Percentiles rank a stretch among this genome's conserved stretches.
Conservation (phyloP, 495 filamentous ascomycete genomes). For the Trypethelium eluteriae region DNA sequence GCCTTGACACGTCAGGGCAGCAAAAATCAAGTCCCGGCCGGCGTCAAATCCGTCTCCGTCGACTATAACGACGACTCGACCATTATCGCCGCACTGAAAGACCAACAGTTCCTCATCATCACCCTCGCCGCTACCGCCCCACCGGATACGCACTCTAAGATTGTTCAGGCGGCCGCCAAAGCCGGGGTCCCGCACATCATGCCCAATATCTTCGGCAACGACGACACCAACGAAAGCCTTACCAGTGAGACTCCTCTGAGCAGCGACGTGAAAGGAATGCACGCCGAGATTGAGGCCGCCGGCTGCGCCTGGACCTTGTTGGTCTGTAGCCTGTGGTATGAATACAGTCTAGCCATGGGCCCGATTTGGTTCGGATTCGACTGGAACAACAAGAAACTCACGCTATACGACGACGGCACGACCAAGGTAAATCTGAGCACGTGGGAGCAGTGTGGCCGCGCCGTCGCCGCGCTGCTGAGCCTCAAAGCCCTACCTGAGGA, state of each 20-base stretch:
- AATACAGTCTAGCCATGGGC: slow-evolving; percentile 37
- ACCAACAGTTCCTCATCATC: slow-evolving; percentile 35
- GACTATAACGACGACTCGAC: slow-evolving; percentile 14
- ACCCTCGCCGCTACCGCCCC: slow-evolving; percentile 38
- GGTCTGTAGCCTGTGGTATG: slow-evolving; percentile 47
- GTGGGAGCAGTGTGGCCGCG: slow-evolving; percentile 40
- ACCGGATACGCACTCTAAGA: slow-evolving; percentile 35
- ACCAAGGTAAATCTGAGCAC: slow-evolving; percentile 37
- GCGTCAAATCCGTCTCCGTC: slow-evolving; percentile 14
- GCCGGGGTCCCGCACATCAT: slow-evolving; percentile 51
- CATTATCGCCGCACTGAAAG: slow-evolving; percentile 16
- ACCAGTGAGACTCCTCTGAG: slow-evolving; percentile 12
- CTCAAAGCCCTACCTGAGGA: not conserved
- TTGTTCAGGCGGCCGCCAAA: slow-evolving; percentile 49
- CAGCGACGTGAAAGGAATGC: slow-evolving; percentile 26
- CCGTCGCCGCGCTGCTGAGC: slow-evolving; percentile 29
- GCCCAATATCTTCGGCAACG: slow-evolving; percentile 48
- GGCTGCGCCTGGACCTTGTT: slow-evolving; percentile 28
- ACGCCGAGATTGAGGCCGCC: slow-evolving; percentile 35
- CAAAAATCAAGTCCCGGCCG: slow-evolving; percentile 15
- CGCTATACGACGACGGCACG: slow-evolving; percentile 45
- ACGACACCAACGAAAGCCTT: slow-evolving; percentile 34
- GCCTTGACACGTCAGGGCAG: slow-evolving; percentile 21
- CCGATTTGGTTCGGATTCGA: slow-evolving; percentile 42
- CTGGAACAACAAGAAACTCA: slow-evolving; percentile 33